phyloP scores from a whole-genome alignment of 2,329 filamentous ascomycete genomes.

The Aureobasidium lini region DNA sequence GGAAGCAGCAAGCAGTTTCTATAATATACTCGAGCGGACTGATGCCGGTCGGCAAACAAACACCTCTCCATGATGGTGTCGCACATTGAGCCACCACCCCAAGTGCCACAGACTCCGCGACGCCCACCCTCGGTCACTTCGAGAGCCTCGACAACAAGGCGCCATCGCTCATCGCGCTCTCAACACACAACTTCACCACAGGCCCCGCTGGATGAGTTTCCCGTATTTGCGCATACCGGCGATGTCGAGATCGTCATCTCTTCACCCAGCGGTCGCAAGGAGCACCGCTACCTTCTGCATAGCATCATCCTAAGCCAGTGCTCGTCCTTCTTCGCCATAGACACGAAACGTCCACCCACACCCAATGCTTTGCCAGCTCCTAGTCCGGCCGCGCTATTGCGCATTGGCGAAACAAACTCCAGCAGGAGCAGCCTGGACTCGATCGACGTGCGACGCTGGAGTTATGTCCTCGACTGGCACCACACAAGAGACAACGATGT shows the following conservation, averaged over 20 bases:
- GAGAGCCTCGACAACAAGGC: constrained; percentile 48
- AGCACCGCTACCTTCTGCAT: constrained; percentile 82
- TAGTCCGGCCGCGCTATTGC: neutral
- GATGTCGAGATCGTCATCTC: constrained; percentile 83
- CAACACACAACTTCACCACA: constrained; percentile 55
- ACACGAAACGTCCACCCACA: constrained; percentile 49
- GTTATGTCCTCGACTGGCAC: constrained; percentile 79
- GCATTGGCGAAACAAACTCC: neutral
- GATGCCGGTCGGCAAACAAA: neutral
- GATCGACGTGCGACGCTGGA: constrained; percentile 50
- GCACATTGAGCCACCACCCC: constrained; percentile 46
- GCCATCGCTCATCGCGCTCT: constrained; percentile 72
- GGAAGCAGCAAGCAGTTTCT: neutral
- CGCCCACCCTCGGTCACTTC: constrained; percentile 58
- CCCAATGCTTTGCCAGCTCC: constrained; percentile 10
- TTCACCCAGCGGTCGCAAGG: constrained; percentile 53
- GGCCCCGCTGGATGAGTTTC: constrained; percentile 73
- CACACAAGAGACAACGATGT: constrained; percentile 62
- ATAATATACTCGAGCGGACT: neutral
- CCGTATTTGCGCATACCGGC: constrained; percentile 79
- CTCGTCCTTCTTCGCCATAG: constrained; percentile 88
- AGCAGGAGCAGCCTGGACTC: constrained; percentile 3
- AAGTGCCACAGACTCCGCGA: constrained; percentile 29
- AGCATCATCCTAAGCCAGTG: constrained; percentile 80
- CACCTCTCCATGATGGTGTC: constrained; percentile 48